Percentiles rank a stretch among this genome's conserved stretches.
These are phyloP conservation scores for Salvia hispanica DNA, from an alignment of 257 asterid genomes.

Conservation along the genomic window DNA sequence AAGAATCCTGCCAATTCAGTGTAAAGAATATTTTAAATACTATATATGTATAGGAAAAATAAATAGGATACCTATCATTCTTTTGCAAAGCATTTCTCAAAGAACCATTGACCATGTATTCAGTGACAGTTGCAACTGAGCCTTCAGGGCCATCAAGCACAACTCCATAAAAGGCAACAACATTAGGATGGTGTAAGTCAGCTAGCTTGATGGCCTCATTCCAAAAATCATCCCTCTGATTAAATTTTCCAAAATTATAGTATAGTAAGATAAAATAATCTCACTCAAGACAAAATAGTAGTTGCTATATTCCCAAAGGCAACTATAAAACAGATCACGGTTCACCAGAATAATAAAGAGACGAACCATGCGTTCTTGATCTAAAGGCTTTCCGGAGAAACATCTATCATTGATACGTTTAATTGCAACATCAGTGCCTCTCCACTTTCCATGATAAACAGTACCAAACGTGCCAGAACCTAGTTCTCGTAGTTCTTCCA, in stretches of 20 bases:
- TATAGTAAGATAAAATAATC: slow-evolving; percentile 13
- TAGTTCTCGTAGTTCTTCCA: slow-evolving; percentile 90
- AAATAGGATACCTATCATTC: slow-evolving; percentile 64
- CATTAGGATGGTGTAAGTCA: slow-evolving; percentile 98
- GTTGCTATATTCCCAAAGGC: no score
- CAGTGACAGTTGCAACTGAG: slow-evolving; percentile 95
- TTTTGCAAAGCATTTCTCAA: slow-evolving; percentile 84
- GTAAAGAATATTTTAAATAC: background rate
- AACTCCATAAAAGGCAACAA: slow-evolving; percentile 96
- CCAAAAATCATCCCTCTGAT: slow-evolving; percentile 96
- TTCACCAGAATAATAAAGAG: slow-evolving; percentile 28
- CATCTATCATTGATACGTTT: slow-evolving; percentile 92
- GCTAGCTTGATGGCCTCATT: slow-evolving; percentile 97
- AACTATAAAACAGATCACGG: background rate
- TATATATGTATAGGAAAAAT: background rate
- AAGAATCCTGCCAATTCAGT: slow-evolving; percentile 56
- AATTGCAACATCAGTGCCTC: slow-evolving; percentile 96
- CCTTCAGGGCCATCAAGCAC: slow-evolving; percentile 95
- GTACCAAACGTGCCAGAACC: slow-evolving; percentile 99
- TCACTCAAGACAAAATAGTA: no score
- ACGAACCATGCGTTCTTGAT: slow-evolving; percentile 92
- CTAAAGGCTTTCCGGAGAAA: slow-evolving; percentile 91
- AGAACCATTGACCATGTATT: slow-evolving; percentile 96
- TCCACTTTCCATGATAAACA: slow-evolving; percentile 99
- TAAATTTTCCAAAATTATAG: slow-evolving; percentile 20